Base-by-base conservation (phyloP, 2,329 filamentous ascomycete genomes). In the Onygenales sp. region DNA sequence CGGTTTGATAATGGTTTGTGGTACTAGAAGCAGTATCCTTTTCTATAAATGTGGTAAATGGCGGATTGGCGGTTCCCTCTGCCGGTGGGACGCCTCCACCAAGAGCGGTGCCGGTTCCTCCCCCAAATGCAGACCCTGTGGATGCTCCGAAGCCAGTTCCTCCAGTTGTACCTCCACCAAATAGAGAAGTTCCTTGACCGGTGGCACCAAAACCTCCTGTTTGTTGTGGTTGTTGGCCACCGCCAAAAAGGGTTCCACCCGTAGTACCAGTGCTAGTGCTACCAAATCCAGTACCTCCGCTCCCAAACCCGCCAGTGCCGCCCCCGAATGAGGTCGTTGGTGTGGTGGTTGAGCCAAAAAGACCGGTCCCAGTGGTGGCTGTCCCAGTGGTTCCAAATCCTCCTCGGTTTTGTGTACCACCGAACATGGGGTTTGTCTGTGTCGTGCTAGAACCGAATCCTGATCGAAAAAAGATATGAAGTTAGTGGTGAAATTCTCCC, bases 1-100 rank as follows among this genome's bases (percentile, higher is more conserved):
- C 72, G 58, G 73, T 77, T 61, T 77, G 75, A 54, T 73, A 77
- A 54, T 72, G 66, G 56, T 72, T 75, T 50, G 66, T 76, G 8
- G 60, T 59, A 41, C 51, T 66, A n/a, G 64, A 63, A 44, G 60
- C 61, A 51, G 55, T 58, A 57, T 77, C 75, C 59, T 76, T 77
- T 57, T 77, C 75, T 5, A 66, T 69, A 44, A 67, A 71, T 4
- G 72, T 60, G 50, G 62, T 72, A 59, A 75, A 77, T 2, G 74
- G 72, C 4, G 72, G 73, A 52, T 66, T 63, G 31, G 69, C 73
- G 10, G 75, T 77, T 51, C 75, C 75, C 55, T 75, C 69, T 45
- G 68, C 69, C 10, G 72, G 64, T 51, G 73, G 66, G 36, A 72
- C 60, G 21, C 64, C 62, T 33, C 67, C 66, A 49, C 68, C 63